These are phyloP conservation scores for Colletotrichum spinosum DNA, from an alignment of 2,329 filamentous ascomycete genomes.

Conservation along the genomic window DNA sequence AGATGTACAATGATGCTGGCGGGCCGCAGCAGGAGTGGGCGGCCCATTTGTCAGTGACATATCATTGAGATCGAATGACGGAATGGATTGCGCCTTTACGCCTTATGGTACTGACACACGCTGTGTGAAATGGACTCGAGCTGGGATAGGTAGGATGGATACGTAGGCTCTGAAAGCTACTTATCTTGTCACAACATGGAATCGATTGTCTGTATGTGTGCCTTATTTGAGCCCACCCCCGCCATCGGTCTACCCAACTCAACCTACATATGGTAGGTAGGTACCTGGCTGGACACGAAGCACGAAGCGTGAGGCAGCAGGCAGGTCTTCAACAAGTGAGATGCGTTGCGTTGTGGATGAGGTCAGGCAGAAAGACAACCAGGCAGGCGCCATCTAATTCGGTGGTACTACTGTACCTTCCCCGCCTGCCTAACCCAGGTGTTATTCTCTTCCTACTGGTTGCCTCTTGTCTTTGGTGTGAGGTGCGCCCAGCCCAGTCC, in stretches of 20 bases:
- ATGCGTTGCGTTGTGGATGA: too few species aligned
- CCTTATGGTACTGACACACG: too few species aligned
- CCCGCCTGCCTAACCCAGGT: constrained; percentile 10
- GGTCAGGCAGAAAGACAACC: too few species aligned
- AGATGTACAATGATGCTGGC: constrained; percentile 22
- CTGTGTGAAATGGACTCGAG: too few species aligned
- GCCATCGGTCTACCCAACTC: constrained; percentile 2
- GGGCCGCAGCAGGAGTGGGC: constrained; percentile 21
- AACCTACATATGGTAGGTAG: not conserved
- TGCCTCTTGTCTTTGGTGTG: constrained; percentile 11
- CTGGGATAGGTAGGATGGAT: too few species aligned
- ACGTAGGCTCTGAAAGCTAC: too few species aligned
- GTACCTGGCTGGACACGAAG: not conserved
- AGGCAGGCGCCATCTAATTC: too few species aligned
- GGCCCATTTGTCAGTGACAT: constrained; percentile 34
- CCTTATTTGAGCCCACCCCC: constrained; percentile 4
- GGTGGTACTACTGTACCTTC: not conserved
- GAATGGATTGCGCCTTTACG: not conserved
- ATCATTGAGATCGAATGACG: constrained; percentile 11
- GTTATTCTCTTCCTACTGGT: constrained; percentile 20
- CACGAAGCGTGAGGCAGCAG: not conserved
- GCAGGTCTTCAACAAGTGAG: too few species aligned
- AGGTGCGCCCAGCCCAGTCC: constrained; percentile 2
- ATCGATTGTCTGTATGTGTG: too few species aligned
- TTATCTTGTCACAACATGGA: too few species aligned